A percentile compares a stretch with the other conserved stretches of the same genome.
These are phyloP conservation scores for Orbilia blumenaviensis DNA, from an alignment of 2,329 filamentous ascomycete species.

Conservation along the genomic window DNA sequence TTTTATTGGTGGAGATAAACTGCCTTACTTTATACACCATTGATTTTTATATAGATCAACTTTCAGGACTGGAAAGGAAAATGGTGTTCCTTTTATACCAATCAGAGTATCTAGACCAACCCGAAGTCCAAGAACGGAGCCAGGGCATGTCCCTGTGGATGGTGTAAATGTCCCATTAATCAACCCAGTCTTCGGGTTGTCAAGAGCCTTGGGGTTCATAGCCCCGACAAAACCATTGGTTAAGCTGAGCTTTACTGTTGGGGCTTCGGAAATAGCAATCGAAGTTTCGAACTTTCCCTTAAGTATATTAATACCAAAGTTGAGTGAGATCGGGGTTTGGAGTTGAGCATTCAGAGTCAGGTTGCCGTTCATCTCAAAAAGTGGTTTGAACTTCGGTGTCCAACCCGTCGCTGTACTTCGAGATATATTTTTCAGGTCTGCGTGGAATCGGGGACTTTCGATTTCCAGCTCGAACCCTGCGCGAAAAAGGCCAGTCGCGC, in stretches of 20 bases:
- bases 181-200: conserved; percentile 1
- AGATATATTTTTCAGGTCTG: conserved; percentile 24
- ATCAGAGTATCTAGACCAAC: conserved; percentile 44
- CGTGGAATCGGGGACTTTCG: conserved; percentile 35
- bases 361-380: conserved; percentile 42
- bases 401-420: conserved; percentile 34
- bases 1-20: neutral
- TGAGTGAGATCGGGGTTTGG: conserved; percentile 35
- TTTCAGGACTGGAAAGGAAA: conserved; percentile 30
- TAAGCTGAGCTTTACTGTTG: conserved; percentile 29
- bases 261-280: conserved; percentile 28
- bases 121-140: conserved; percentile 32
- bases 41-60: conserved; percentile 38
- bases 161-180: conserved; percentile 31
- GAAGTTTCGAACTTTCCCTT: conserved; percentile 35
- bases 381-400: conserved; percentile 45
- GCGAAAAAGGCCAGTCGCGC: conserved; percentile 33
- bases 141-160: conserved; percentile 26
- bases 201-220: conserved; percentile 5
- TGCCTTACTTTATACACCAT: conserved; percentile 47
- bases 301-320: conserved; percentile 51
- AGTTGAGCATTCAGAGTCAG: conserved; percentile 35
- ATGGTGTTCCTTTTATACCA: conserved; percentile 27
- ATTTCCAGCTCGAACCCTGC: conserved; percentile 45
- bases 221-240: conserved; percentile 17